phyloP scores from a whole-genome alignment of 2,329 filamentous ascomycete genomes.

The Fusarium camptoceras region DNA sequence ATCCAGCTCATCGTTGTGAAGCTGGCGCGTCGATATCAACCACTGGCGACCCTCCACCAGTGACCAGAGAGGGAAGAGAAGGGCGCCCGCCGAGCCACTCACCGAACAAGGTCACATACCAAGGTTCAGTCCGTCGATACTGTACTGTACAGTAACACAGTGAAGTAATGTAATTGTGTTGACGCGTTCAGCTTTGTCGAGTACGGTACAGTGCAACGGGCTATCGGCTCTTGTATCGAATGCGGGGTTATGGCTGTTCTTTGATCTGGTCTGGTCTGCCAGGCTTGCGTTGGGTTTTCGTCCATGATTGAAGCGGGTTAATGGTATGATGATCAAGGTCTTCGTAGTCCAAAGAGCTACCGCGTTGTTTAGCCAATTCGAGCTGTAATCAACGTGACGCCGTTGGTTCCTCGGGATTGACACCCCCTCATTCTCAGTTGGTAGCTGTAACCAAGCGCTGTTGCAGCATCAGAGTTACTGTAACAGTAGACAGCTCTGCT shows the following conservation, averaged over 20 bases:
- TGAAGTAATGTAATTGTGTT: conserved; percentile 5
- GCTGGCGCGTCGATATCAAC: conserved; percentile 39
- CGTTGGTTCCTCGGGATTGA: conserved; percentile 32
- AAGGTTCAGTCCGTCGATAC: conserved; percentile 40
- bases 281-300: conserved; percentile 8
- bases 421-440: conserved; percentile 14
- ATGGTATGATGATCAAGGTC: conserved; percentile 26
- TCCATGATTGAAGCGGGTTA: conserved; percentile 17
- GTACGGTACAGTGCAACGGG: conserved; percentile 8
- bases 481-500: background rate
- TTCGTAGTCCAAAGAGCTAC: conserved; percentile 1
- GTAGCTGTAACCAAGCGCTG: conserved; percentile 3
- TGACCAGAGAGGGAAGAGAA: conserved; percentile 30
- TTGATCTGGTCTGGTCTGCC: background rate
- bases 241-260: conserved; percentile 28
- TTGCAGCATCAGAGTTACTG: background rate
- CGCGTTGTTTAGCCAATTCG: conserved; percentile 26
- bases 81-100: conserved; percentile 39
- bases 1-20: conserved; percentile 35
- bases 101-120: conserved; percentile 40
- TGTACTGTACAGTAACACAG: conserved; percentile 20
- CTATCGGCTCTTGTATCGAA: conserved; percentile 13
- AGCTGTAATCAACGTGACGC: conserved; percentile 29
- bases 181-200: conserved; percentile 19
- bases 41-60: conserved; percentile 51